phyloP scores from a whole-genome alignment of 2,329 filamentous ascomycete genomes.

The Saccharata proteae region DNA sequence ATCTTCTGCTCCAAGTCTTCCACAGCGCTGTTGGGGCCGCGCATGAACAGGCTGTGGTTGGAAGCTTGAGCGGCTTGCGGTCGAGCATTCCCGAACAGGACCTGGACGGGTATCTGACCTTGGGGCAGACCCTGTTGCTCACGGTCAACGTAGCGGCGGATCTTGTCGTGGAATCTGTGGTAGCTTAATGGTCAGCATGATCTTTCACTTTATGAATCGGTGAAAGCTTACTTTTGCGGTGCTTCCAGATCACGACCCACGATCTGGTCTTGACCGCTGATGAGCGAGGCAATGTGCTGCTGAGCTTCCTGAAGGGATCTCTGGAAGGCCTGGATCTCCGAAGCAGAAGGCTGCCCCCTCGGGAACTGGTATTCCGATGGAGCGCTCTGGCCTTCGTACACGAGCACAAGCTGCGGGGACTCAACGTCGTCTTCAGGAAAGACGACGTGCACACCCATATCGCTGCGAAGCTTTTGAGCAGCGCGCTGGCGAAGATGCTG shows the following conservation, averaged over 20 bases:
- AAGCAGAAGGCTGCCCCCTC: conserved; percentile 41
- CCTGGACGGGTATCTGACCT: conserved; percentile 45
- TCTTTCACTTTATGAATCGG: conserved; percentile 13
- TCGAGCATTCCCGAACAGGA: conserved; percentile 35
- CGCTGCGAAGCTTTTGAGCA: conserved; percentile 49
- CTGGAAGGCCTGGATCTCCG: conserved; percentile 45
- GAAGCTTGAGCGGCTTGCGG: conserved; percentile 38
- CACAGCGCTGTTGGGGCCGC: conserved; percentile 63
- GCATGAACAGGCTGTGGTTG: conserved; percentile 50
- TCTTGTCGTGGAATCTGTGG: conserved; percentile 46
- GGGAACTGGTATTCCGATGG: conserved; percentile 42
- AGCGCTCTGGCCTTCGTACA: conserved; percentile 56
- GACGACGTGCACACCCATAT: conserved; percentile 62
- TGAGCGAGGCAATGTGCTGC: conserved; percentile 40
- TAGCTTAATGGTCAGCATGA: conserved; percentile 2
- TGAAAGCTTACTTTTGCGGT: conserved; percentile 32
- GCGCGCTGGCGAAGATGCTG: conserved; percentile 56
- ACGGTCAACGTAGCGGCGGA: conserved; percentile 45
- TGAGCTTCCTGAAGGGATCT: conserved; percentile 47
- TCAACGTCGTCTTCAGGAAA: conserved; percentile 53
- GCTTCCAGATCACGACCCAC: conserved; percentile 41
- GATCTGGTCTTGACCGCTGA: conserved; percentile 44
- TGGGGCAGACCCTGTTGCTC: conserved; percentile 39
- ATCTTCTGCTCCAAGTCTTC: conserved; percentile 63
- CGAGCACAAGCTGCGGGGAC: conserved; percentile 53